These are phyloP conservation scores for Rhizodiscina lignyota DNA, from an alignment of 495 filamentous ascomycete species.

Conservation along the genomic window DNA sequence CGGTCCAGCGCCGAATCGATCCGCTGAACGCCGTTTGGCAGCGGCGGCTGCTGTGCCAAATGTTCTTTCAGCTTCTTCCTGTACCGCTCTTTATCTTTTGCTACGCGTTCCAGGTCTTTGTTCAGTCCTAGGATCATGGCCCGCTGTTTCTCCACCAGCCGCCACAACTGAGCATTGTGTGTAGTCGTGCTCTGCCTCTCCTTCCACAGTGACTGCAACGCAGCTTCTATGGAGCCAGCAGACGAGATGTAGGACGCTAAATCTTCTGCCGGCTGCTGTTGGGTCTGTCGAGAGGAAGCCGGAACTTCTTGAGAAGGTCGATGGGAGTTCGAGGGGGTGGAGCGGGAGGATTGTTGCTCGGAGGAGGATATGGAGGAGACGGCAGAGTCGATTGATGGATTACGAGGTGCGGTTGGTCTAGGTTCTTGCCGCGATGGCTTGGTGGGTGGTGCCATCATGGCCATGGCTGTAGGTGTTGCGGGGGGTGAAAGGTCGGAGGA, in stretches of 20 bases:
- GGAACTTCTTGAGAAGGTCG: slow-evolving; percentile 22
- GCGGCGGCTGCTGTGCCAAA: slow-evolving; percentile 30
- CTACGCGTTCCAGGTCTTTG: slow-evolving; percentile 77
- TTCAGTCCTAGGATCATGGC: slow-evolving; percentile 87
- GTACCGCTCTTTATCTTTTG: slow-evolving; percentile 93
- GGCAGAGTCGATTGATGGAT: slow-evolving; percentile 87
- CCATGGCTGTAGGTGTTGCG: no score
- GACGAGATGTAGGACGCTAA: slow-evolving; percentile 30
- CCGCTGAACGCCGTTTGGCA: slow-evolving; percentile 22
- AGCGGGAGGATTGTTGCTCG: slow-evolving; percentile 35
- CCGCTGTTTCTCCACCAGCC: slow-evolving; percentile 88
- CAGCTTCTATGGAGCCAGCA: slow-evolving; percentile 78
- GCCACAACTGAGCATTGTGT: slow-evolving; percentile 89
- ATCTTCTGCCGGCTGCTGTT: no score
- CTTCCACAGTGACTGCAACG: slow-evolving; percentile 73
- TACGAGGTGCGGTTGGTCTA: slow-evolving; percentile 45
- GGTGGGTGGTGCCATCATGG: no score
- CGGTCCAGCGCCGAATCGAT: slow-evolving; percentile 12
- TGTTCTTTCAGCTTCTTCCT: slow-evolving; percentile 76
- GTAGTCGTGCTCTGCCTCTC: slow-evolving; percentile 78
- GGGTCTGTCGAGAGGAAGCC: slow-evolving; percentile 12
- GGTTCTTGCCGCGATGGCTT: slow-evolving; percentile 13
- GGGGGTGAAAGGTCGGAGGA: no score
- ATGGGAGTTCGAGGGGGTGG: slow-evolving; percentile 40
- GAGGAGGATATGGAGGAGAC: slow-evolving; percentile 71